Conservation (phyloP, 2,329 filamentous ascomycete genomes). For the Emydomyces testavorans region DNA sequence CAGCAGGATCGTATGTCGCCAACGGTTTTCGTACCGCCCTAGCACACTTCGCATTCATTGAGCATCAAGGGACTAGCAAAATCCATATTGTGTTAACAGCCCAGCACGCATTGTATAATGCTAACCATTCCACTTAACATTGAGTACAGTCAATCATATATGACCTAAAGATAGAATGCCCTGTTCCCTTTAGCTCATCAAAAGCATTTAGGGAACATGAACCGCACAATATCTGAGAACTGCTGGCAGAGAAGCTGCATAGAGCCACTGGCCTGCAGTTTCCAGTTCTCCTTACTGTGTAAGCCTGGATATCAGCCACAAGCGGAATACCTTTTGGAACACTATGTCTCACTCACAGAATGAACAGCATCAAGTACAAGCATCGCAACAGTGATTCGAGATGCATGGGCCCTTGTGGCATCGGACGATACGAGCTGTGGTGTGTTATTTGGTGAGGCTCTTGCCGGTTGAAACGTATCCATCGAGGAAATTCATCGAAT, state of each 20-base stretch:
- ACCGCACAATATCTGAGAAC: conserved; percentile 32
- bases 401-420: conserved; percentile 13
- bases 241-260: conserved; percentile 40
- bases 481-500: conserved; percentile 33
- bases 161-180: conserved; percentile 11
- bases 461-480: conserved; percentile 33
- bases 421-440: conserved; percentile 23
- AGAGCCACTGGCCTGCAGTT: conserved; percentile 38
- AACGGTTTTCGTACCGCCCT: conserved; percentile 20
- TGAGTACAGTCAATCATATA: conserved; percentile 21
- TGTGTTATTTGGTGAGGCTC: conserved; percentile 35
- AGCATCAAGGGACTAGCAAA: conserved; percentile 8
- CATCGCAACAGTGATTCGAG: conserved; percentile 20
- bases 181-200: conserved; percentile 38
- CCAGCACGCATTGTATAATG: conserved; percentile 35
- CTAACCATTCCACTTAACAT: conserved; percentile 29
- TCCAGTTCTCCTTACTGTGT: conserved; percentile 39
- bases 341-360: conserved; percentile 23
- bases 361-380: conserved; percentile 23
- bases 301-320: conserved; percentile 39
- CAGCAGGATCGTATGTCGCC: conserved; percentile 14
- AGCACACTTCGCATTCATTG: conserved; percentile 18
- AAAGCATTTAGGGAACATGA: conserved; percentile 37
- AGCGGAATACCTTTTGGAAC: conserved; percentile 23
- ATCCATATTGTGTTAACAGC: conserved; percentile 25